These are phyloP conservation scores for Ambrosia artemisiifolia DNA, from an alignment of 129 eudicot species.

Conservation along the genomic window DNA sequence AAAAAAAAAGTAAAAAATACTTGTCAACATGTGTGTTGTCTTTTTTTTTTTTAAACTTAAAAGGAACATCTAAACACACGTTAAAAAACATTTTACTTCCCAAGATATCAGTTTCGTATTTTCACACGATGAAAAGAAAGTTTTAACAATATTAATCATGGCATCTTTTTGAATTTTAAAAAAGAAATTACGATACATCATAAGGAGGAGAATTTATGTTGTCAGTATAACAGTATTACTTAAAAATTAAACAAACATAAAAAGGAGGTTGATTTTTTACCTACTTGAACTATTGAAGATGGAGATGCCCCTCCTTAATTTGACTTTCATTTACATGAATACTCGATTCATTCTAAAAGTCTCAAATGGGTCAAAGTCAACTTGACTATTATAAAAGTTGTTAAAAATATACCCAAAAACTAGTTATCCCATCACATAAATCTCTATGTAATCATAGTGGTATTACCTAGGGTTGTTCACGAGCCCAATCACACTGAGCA, in stretches of 20 bases:
- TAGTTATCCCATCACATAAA: no score
- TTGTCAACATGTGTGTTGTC: no score
- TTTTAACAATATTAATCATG: background rate
- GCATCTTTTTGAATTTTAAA: background rate
- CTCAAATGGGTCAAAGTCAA: background rate
- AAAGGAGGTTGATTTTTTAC: constrained; percentile 23
- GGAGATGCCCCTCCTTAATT: constrained; percentile 22
- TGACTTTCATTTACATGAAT: background rate
- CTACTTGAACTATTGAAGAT: constrained; percentile 10
- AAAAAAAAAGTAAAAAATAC: no score
- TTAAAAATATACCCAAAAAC: background rate
- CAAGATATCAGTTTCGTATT: background rate
- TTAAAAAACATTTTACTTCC: background rate
- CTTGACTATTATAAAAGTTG: background rate
- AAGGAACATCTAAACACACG: background rate
- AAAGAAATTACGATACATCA: background rate
- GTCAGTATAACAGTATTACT: background rate
- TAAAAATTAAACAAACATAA: constrained; percentile 16
- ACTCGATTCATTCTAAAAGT: background rate
- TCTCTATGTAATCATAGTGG: background rate
- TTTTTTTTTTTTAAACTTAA: no score
- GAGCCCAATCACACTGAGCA: no score
- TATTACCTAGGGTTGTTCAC: no score
- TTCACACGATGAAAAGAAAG: background rate
- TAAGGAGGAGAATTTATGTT: background rate